Conservation (phyloP, 2,329 filamentous ascomycete species). For the Magnaporthales sp. region DNA sequence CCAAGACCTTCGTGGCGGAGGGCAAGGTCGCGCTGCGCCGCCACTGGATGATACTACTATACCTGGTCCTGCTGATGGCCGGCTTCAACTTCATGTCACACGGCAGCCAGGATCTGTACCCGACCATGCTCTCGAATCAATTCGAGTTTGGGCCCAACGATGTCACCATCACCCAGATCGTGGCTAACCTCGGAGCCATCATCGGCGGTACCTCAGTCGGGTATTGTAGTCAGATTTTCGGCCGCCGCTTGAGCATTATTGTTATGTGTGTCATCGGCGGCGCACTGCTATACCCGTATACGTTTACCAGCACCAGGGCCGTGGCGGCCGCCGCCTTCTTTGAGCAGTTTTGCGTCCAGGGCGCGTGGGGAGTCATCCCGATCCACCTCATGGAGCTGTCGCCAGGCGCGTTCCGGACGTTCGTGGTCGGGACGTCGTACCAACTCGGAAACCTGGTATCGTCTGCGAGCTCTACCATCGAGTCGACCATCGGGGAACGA, state of each 20-base stretch:
- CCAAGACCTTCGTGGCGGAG: conserved; percentile 53
- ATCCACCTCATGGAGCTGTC: conserved; percentile 69
- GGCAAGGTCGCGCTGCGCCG: conserved; percentile 69
- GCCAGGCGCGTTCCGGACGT: conserved; percentile 60
- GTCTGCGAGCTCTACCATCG: conserved; percentile 65
- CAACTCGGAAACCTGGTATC: conserved; percentile 70
- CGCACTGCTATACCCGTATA: conserved; percentile 68
- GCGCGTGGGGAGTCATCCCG: conserved; percentile 59
- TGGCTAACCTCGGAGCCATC: conserved; percentile 65
- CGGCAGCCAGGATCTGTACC: conserved; percentile 35
- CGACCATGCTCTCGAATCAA: conserved; percentile 42
- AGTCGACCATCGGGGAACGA: conserved; percentile 63
- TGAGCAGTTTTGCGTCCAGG: conserved; percentile 61
- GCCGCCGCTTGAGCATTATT: conserved; percentile 61
- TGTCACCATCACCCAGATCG: conserved; percentile 53
- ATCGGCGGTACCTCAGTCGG: conserved; percentile 58
- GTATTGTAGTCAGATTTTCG: conserved; percentile 60
- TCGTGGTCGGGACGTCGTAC: conserved; percentile 63
- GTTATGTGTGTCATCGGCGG: conserved; percentile 57
- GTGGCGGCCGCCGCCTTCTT: conserved; percentile 80
- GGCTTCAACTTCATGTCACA: conserved; percentile 77
- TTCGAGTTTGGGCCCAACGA: conserved; percentile 3
- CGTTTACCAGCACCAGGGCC: conserved; percentile 50
- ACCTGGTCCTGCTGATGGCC: conserved; percentile 80
- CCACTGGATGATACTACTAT: conserved; percentile 73